Evolutionary conservation across 2,329 filamentous ascomycete species (phyloP), one percentile per base, ranked within the genome.

Genomic region (Pezicula carpinea): DNA sequence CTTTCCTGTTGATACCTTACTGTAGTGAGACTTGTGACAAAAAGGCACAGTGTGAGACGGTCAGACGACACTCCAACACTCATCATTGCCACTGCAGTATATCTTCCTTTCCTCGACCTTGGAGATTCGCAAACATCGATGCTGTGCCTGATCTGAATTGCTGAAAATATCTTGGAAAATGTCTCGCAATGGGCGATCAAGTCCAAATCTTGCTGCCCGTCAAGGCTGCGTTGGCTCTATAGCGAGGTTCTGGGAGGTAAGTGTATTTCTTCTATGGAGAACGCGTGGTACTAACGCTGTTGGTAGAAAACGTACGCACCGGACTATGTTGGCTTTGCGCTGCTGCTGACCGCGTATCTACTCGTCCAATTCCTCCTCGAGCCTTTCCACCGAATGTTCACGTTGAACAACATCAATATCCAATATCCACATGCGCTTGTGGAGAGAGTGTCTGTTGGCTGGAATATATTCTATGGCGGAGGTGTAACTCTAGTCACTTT

Each of bases 341-440:
- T 87, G 33, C 73, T 97, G n/a, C 61, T 89, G 6, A 70, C 74
- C 5, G 79, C 76, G 43, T 93, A 88, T 67, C 66, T 86, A 15
- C 59, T 83, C 48, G 80, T 85, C 61, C 53, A 69, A 66, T 71
- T 87, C 58, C 74, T 86, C 55, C 77, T 88, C 58, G 83, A 85
- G 51, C 93, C 93, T 0, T 97, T 97, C 65, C 90, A 97, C 66
- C 89, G 89, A 69, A 87, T 96, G 81, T 97, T 99, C 70, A 87
- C 82, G 54, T 79, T 97, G 52, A 87, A 90, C 64, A 89, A 97
- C 64, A 77, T 87, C 19, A 74, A 82, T 42, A 89, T 97, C 50
- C 84, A 89, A 54, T 96, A 86, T 61, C 93, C 93, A 1, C 87
- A 95, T 68, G 89, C 93, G 18, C 75, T 85, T 47, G 69, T 85